Conservation (phyloP, 83 land plant species). For the Thuja plicata region DNA sequence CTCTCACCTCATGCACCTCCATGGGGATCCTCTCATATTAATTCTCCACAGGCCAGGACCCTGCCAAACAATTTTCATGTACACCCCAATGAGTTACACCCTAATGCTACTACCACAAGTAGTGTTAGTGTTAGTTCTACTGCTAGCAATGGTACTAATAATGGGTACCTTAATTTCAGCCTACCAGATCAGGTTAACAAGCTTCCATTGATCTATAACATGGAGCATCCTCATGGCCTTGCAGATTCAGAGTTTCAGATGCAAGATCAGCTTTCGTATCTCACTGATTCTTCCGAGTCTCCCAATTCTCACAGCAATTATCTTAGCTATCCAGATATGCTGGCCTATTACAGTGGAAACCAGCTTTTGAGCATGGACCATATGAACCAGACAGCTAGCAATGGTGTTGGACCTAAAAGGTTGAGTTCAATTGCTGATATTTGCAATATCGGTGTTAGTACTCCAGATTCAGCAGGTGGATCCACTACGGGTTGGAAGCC, state of each 20-base stretch:
- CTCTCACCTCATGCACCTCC: conserved; percentile 3
- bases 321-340: conserved; percentile 5
- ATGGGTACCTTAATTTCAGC: conserved; percentile 2
- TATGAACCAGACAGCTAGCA: not conserved
- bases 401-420: conserved; percentile 1
- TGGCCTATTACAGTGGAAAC: not conserved
- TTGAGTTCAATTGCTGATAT: conserved; percentile 42
- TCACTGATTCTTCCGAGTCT: conserved; percentile 32
- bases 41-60: not conserved
- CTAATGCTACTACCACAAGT: not conserved
- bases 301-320: conserved; percentile 7
- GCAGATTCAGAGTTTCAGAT: conserved; percentile 43
- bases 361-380: not conserved
- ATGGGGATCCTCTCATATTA: conserved; percentile 2
- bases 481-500: conserved; percentile 72
- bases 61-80: conserved; percentile 2
- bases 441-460: conserved; percentile 1
- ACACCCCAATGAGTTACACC: not conserved
- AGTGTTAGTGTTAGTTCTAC: not conserved
- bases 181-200: not conserved
- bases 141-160: not conserved
- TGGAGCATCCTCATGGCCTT: conserved; percentile 8
- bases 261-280: conserved; percentile 53
- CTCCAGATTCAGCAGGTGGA: conserved; percentile 12
- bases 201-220: conserved; percentile 8